Base-by-base conservation (phyloP, 495 filamentous ascomycete species). In the Tuber borchii region DNA sequence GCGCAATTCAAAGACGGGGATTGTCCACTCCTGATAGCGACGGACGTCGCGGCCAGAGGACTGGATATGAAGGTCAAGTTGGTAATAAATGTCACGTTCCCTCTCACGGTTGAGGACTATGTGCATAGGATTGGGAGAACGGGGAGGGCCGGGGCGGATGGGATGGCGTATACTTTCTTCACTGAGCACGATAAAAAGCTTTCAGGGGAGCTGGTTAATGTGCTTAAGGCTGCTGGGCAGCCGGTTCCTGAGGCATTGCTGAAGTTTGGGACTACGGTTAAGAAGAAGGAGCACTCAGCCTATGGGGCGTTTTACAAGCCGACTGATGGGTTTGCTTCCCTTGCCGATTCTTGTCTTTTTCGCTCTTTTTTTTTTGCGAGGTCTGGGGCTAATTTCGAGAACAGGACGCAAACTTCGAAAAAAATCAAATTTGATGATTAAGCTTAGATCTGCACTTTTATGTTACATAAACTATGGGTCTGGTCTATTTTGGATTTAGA, bases 211-310 rank as follows among this genome's bases (percentile, higher is more conserved):
- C 86, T 99, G 75, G 91, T 97, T 84, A 97, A 97, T 82, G 93
- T 99, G 71, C 87, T 99, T 51, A 93, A 92, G 83, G 92, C 90
- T 16, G 94, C 95, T 8, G 92, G 92, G 71, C 95, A 98, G 82
- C 87, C 90, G 8, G 92, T 99, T 1, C 95, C 95, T 7, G 93
- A 97, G 48, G 91, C 73, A 69, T 85, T 98, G 48, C 84, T 97
- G 77, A 97, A 95, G 82, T 99, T 97, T 77, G 95, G 95, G 73
- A 95, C 92, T n/a, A 97, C 94, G 20, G 95, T 99, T 44, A 98
- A 97, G 88, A 97, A 96, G 88, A 98, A 97, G 92, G 89, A 89
- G 65, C 95, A 99, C 84, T 92, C 92, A 73, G 90, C 90, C 14
- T 99, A 97, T 83, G 95, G 95, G 69, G 92, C 93, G 1, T 97